Conservation (phyloP, 1,284 basidiomycete species). For the Cryptococcus sp. region DNA sequence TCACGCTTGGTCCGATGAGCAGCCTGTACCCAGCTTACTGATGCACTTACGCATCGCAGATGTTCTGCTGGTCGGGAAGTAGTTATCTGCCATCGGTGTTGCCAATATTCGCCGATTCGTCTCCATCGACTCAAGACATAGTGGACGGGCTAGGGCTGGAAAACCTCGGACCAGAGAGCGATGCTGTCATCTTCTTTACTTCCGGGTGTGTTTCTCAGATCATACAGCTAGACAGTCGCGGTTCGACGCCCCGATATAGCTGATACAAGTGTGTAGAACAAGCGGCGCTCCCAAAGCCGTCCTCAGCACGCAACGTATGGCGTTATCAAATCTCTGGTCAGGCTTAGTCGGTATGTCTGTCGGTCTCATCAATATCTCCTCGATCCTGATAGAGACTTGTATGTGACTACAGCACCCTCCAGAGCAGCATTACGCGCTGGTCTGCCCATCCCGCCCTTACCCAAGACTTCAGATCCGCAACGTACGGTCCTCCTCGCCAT, state of each 20-base stretch:
- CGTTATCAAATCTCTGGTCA: conserved; percentile 37
- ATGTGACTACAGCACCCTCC: conserved; percentile 26
- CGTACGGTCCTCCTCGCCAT: conserved; percentile 41
- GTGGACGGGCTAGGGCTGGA: conserved; percentile 19
- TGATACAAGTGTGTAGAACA: conserved; percentile 24
- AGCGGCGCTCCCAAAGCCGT: conserved; percentile 46
- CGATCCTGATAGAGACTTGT: neutral
- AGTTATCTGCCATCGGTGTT: conserved; percentile 8
- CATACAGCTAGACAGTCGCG: neutral
- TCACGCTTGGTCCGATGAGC: neutral
- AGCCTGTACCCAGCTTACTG: too few species aligned
- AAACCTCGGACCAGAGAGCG: conserved; percentile 37
- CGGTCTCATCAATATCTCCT: neutral
- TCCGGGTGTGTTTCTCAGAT: conserved; percentile 31
- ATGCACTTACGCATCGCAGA: neutral
- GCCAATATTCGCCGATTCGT: conserved; percentile 13
- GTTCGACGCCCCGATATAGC: neutral
- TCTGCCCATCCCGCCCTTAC: conserved; percentile 29
- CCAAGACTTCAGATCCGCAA: conserved; percentile 26
- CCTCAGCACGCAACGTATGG: conserved; percentile 44
- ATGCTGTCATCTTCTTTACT: conserved; percentile 50
- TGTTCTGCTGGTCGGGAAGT: conserved; percentile 22
- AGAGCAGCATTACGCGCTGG: conserved; percentile 42
- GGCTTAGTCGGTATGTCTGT: conserved; percentile 34
- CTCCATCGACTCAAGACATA: neutral